These are phyloP conservation scores for Penstemon davidsonii DNA, from an alignment of 257 asterid species.

Conservation along the genomic window DNA sequence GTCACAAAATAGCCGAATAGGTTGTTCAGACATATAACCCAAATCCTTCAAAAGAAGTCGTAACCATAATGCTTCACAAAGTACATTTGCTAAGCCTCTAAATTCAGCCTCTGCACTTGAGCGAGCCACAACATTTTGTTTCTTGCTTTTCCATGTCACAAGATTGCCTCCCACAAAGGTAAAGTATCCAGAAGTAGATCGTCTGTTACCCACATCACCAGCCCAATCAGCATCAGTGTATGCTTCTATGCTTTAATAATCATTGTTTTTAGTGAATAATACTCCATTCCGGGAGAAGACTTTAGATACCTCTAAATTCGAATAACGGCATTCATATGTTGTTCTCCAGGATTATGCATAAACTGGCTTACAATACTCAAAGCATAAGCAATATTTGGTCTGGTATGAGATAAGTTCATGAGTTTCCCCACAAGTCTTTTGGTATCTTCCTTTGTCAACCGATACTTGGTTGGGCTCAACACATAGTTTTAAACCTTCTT, in stretches of 20 bases:
- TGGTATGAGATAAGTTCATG: not conserved
- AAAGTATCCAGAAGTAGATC: slow-evolving; percentile 11
- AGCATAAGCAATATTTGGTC: not conserved
- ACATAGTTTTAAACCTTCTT: not conserved
- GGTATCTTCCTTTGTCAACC: not conserved
- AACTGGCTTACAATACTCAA: not conserved
- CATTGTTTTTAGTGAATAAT: not conserved
- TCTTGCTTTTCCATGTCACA: not conserved
- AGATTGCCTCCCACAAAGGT: not conserved
- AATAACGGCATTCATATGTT: not conserved
- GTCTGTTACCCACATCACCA: not conserved
- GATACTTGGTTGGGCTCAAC: not conserved
- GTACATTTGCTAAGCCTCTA: slow-evolving; percentile 14
- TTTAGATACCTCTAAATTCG: not conserved
- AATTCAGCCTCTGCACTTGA: slow-evolving; percentile 24
- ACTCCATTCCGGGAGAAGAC: not conserved
- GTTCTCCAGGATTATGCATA: not conserved
- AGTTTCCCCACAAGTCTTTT: not conserved
- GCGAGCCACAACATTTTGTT: slow-evolving; percentile 16
- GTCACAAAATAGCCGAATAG: not conserved
- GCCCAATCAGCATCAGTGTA: slow-evolving; percentile 15
- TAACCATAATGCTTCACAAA: slow-evolving; percentile 23
- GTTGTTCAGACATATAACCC: not conserved
- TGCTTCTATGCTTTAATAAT: not conserved
- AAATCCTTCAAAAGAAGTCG: slow-evolving; percentile 3